phyloP scores from a whole-genome alignment of 768 basidiomycete genomes.

The Tulasnella sp. region DNA sequence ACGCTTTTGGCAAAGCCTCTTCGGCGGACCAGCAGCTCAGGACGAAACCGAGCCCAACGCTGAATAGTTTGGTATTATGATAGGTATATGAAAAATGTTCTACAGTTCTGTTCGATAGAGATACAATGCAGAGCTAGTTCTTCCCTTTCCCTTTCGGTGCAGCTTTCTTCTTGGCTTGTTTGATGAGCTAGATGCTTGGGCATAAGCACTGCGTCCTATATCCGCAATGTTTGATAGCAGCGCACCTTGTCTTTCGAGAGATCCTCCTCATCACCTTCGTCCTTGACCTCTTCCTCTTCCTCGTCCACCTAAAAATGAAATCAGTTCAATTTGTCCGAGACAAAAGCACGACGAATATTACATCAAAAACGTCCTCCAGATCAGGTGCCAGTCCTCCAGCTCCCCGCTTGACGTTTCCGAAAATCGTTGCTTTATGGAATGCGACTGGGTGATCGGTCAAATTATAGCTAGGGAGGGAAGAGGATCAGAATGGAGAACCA shows the following conservation, averaged over 20 bases:
- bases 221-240: neutral
- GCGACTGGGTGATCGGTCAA: slow-evolving; percentile 80
- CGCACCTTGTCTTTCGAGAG: slow-evolving; percentile 24
- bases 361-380: slow-evolving; percentile 82
- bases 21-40: too few relatives aligned
- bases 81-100: too few relatives aligned
- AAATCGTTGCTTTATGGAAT: slow-evolving; percentile 77
- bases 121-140: too few relatives aligned
- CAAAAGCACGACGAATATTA: slow-evolving; percentile 25
- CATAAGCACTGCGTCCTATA: neutral
- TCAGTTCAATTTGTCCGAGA: too few relatives aligned
- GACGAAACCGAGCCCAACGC: too few relatives aligned
- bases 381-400: slow-evolving; percentile 66
- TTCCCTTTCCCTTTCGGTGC: slow-evolving; percentile 2
- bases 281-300: slow-evolving; percentile 32
- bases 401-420: slow-evolving; percentile 71
- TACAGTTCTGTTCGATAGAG: too few relatives aligned
- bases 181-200: slow-evolving; percentile 5
- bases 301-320: slow-evolving; percentile 44
- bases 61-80: too few relatives aligned
- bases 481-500: neutral
- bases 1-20: too few relatives aligned
- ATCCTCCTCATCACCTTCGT: slow-evolving; percentile 33
- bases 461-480: slow-evolving; percentile 57
- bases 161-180: slow-evolving; percentile 14